Percentiles rank a stretch among this genome's conserved stretches.
These are phyloP conservation scores for Tulasnella calospora DNA, from an alignment of 768 basidiomycete genomes.

Conservation along the genomic window DNA sequence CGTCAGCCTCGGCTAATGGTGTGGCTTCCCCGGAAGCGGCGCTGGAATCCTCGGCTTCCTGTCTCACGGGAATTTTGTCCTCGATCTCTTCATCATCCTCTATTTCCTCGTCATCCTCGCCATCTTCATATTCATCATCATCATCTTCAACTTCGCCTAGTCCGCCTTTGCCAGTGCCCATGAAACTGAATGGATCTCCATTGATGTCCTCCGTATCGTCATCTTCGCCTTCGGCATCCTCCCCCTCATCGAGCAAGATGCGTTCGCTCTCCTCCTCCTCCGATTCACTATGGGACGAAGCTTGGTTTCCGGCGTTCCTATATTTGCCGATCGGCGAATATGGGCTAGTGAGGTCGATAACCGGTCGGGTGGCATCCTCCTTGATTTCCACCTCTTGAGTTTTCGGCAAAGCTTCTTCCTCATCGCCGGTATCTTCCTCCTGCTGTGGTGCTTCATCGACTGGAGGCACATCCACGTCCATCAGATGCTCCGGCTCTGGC, in stretches of 20 bases:
- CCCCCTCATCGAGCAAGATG: background rate
- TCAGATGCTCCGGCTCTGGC: background rate
- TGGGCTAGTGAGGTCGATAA: background rate
- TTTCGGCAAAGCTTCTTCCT: background rate
- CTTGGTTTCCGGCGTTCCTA: background rate
- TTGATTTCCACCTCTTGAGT: background rate
- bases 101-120: background rate
- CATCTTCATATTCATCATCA: background rate
- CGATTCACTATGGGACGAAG: background rate
- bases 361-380: background rate
- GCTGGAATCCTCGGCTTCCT: background rate
- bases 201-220: background rate
- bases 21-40: background rate
- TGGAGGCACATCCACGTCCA: background rate
- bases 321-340: background rate
- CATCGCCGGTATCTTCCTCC: background rate
- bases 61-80: background rate
- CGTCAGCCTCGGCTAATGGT: background rate
- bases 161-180: conserved; percentile 8
- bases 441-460: background rate
- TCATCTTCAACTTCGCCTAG: background rate
- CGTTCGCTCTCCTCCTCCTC: background rate
- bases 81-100: conserved; percentile 1
- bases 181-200: background rate
- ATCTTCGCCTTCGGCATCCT: background rate